Percentiles rank a stretch among this genome's conserved stretches.
Evolutionary conservation across 116 monocot genomes (phyloP).

Genomic region (Phalaenopsis hybrid): DNA sequence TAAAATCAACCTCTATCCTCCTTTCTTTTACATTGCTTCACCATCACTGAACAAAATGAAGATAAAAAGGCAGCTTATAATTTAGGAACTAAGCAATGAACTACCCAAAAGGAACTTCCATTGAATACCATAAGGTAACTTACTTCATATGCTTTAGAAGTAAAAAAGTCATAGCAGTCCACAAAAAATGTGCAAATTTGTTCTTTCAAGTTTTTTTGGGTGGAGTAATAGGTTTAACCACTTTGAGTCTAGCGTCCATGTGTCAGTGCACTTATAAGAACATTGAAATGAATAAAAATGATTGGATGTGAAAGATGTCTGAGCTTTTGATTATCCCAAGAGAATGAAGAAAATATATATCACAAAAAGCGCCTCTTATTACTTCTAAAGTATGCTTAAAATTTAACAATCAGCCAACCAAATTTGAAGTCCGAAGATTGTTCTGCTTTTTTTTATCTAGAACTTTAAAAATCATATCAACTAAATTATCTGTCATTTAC

Average conservation of each 20-base stretch:
- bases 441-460: not conserved
- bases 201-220: not conserved
- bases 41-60: not conserved
- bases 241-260: not conserved
- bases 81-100: not conserved
- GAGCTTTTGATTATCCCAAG: not conserved
- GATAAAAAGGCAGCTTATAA: not conserved
- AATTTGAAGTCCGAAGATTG: not conserved
- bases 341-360: not conserved
- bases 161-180: no score
- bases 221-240: not conserved
- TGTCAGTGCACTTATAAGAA: not conserved
- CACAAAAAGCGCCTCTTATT: not conserved
- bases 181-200: not conserved
- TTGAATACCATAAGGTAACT: not conserved
- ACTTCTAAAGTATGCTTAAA: not conserved
- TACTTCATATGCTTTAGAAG: not conserved
- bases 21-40: not conserved
- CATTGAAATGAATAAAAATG: not conserved
- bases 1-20: not conserved
- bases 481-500: constrained; percentile 15
- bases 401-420: not conserved
- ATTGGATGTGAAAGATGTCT: not conserved
- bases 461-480: not conserved
- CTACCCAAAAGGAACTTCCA: not conserved